These are phyloP conservation scores for Amoeboaphelidium protococcarum DNA, from an alignment of 371 early-diverging fungal genomes.

Conservation along the genomic window DNA sequence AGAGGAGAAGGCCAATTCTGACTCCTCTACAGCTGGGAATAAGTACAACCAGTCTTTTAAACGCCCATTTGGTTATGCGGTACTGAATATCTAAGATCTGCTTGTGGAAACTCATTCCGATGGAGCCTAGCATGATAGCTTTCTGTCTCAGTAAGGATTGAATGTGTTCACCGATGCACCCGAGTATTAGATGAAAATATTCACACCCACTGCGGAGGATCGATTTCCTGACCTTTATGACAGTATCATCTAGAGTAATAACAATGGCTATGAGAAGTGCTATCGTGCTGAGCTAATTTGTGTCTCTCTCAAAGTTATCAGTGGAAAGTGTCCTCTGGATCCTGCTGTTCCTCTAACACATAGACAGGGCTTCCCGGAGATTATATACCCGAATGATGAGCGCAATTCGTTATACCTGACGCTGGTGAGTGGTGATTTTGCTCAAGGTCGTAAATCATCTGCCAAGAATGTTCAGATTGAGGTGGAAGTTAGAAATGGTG, in stretches of 20 bases:
- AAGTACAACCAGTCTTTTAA: conserved; percentile 6
- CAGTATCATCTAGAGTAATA: conserved; percentile 22
- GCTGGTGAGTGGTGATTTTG: conserved; percentile 29
- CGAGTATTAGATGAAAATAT: conserved; percentile 23
- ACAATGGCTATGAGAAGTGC: conserved; percentile 18
- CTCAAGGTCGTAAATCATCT: conserved; percentile 14
- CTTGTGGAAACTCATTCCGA: too few relatives aligned
- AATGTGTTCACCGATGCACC: conserved; percentile 1
- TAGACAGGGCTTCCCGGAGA: conserved; percentile 33
- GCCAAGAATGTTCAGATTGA: conserved; percentile 29
- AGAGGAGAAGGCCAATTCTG: conserved; percentile 16
- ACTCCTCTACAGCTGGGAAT: conserved; percentile 3
- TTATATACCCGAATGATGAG: conserved; percentile 26
- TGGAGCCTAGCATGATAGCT: too few relatives aligned
- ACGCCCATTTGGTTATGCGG: conserved; percentile 37
- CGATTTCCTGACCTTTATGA: conserved; percentile 24
- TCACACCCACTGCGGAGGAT: conserved; percentile 21
- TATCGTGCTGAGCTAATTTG: conserved; percentile 24
- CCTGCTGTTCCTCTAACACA: conserved; percentile 20
- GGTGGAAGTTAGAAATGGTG: conserved; percentile 21
- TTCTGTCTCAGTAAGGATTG: too few relatives aligned
- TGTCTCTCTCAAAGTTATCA: conserved; percentile 20
- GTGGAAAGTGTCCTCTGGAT: conserved; percentile 18
- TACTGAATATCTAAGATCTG: too few relatives aligned
- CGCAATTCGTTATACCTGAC: conserved; percentile 36